phyloP scores from a whole-genome alignment of 768 basidiomycete species.

The Calocera viscosa region DNA sequence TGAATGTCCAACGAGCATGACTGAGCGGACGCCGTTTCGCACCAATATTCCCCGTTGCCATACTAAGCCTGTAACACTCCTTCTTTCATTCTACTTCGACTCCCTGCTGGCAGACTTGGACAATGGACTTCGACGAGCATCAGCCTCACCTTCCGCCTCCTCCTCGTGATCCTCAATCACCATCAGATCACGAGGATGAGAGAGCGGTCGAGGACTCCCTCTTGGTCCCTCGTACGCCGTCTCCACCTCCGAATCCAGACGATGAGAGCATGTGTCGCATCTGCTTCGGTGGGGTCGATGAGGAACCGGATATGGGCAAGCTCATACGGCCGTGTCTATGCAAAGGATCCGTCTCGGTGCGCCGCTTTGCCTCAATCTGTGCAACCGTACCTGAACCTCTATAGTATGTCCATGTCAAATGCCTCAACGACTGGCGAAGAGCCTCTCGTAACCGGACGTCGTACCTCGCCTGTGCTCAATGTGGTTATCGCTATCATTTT shows the following conservation, averaged over 20 bases:
- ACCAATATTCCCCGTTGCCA: neutral
- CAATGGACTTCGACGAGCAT: neutral
- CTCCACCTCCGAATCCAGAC: neutral
- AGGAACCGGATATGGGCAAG: conserved; percentile 45
- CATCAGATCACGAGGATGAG: neutral
- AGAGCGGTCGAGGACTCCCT: neutral
- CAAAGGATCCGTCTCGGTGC: conserved; percentile 61
- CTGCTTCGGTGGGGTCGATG: conserved; percentile 55
- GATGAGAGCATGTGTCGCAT: conserved; percentile 49
- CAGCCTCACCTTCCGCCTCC: neutral
- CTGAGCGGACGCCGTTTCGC: neutral
- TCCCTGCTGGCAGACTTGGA: neutral
- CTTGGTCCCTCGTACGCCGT: neutral
- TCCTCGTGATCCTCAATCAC: neutral
- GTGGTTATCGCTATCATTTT: conserved; percentile 64
- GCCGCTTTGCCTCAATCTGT: conserved; percentile 16
- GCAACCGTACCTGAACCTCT: neutral
- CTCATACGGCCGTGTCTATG: conserved; percentile 74
- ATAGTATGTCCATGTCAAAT: conserved; percentile 69
- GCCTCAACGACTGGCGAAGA: conserved; percentile 63
- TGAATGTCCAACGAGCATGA: neutral
- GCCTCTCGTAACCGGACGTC: conserved; percentile 47
- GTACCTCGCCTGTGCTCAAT: conserved; percentile 72
- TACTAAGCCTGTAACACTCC: neutral
- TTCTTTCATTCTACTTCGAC: neutral